These are phyloP conservation scores for Hippophae gyantsensis DNA, from an alignment of 306 rosid genomes.

Conservation along the genomic window DNA sequence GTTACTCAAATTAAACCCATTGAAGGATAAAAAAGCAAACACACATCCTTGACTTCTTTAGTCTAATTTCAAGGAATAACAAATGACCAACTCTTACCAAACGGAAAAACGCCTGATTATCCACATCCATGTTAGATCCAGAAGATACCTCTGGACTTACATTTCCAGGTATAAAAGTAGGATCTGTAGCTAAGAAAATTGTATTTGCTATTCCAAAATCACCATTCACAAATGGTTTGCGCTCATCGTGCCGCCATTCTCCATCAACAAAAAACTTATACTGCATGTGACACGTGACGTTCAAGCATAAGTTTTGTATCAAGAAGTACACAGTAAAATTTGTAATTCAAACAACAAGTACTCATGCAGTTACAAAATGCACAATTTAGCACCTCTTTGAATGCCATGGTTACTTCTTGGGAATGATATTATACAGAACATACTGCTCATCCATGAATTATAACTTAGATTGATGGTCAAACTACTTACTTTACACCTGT, in stretches of 20 bases:
- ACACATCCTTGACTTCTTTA: neutral
- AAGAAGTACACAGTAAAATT: too few relatives aligned
- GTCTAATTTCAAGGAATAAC: neutral
- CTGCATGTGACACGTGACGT: conserved; percentile 24
- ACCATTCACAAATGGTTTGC: conserved; percentile 44
- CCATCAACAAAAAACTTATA: conserved; percentile 78
- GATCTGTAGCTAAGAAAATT: conserved; percentile 35
- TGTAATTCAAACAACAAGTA: too few relatives aligned
- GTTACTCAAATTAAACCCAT: too few relatives aligned
- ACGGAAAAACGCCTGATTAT: conserved; percentile 38
- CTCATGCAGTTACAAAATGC: too few relatives aligned
- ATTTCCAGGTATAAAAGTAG: conserved; percentile 32
- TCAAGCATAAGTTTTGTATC: too few relatives aligned
- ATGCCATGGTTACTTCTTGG: too few relatives aligned
- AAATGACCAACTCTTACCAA: conserved; percentile 29
- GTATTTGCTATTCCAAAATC: conserved; percentile 63
- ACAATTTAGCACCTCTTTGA: too few relatives aligned
- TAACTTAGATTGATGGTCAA: too few relatives aligned
- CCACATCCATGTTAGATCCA: conserved; percentile 74
- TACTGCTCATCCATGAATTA: too few relatives aligned
- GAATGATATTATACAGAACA: too few relatives aligned
- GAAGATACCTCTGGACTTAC: conserved; percentile 39
- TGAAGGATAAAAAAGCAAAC: neutral
- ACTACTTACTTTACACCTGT: too few relatives aligned
- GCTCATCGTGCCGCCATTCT: conserved; percentile 77